phyloP scores from a whole-genome alignment of 1,284 basidiomycete species.

The Ustilago vetiveriae region DNA sequence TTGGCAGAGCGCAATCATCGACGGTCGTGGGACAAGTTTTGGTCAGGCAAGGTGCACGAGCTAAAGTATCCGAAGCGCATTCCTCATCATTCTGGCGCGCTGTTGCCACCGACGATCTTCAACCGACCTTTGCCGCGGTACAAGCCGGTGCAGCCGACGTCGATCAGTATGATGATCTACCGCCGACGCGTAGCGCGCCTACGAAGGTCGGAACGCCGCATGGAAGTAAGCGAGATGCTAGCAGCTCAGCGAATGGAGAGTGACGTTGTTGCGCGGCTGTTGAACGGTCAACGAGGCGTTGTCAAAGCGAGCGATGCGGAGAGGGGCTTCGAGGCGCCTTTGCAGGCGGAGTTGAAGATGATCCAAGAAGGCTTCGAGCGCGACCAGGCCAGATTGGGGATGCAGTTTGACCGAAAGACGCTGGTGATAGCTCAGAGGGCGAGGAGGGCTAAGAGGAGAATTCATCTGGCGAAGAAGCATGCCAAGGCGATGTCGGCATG shows the following conservation, averaged over 20 bases:
- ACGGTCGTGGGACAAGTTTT: conserved; percentile 19
- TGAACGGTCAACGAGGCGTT: conserved; percentile 1
- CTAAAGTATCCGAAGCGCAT: conserved; percentile 34
- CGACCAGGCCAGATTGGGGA: conserved; percentile 40
- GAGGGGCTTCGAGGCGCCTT: conserved; percentile 8
- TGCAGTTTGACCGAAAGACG: conserved; percentile 51
- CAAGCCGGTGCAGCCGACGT: conserved; percentile 60
- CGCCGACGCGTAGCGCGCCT: conserved; percentile 45
- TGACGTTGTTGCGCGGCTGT: background rate
- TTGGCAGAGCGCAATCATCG: conserved; percentile 20
- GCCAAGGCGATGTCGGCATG: conserved; percentile 15
- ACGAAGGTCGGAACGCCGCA: conserved; percentile 28
- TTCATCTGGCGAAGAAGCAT: conserved; percentile 21
- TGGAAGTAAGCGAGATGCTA: conserved; percentile 44
- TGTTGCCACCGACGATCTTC: conserved; percentile 56
- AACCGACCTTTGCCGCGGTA: conserved; percentile 62
- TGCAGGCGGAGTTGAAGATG: conserved; percentile 5
- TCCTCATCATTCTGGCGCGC: conserved; percentile 57
- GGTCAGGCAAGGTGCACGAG: conserved; percentile 28
- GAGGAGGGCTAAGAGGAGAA: conserved; percentile 36
- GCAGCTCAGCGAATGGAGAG: conserved; percentile 17
- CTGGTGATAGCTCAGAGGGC: conserved; percentile 53
- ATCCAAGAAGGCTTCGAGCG: conserved; percentile 36
- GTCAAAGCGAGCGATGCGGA: background rate
- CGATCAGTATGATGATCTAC: conserved; percentile 64